Evolutionary conservation across 176 grass and related monocot species (phyloP), one percentile per base, ranked within the genome.

Genomic region (Elaeis guineensis): DNA sequence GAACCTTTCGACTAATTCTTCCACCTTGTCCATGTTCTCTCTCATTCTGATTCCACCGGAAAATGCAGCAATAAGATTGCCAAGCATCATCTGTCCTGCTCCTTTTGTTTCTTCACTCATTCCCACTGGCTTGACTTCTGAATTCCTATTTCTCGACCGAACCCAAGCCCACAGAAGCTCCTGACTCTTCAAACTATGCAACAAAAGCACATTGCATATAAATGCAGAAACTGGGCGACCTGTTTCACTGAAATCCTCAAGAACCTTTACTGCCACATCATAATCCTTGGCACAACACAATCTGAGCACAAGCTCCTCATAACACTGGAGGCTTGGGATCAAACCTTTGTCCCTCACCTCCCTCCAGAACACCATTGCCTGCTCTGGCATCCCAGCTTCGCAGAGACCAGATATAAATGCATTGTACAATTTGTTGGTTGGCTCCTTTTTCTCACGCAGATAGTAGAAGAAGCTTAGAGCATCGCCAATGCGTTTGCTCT

Each of bases 191-290:
- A 92, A 71, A 44, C 81, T 89, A 62, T 97, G 93, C 78, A 89
- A 69, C 50, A 97, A 78, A 68, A 97, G 70, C 20, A 92, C 84
- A 70, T 97, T 97, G 62, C 87, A 92, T 76, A 97, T 61, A 78
- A 89, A 97, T 56, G 87, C 65, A 16, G 87, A 89, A 77, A 88
- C 84, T 82, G 93, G 93, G 2, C 87, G 84, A 32, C 93, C 87
- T 70, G 87, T 91, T 72, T 83, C 75, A 52, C 49, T 76, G 66
- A 91, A 92, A 75, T 97, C 93, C 25, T 85, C 76, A 30, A 91
- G 52, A 68, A 97, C 44, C 59, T 89, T 85, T 61, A 97, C 44
- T 23, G 83, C 81, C 72, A 22, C 75, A 77, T 82, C 59, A 51
- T 91, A 97, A 69, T 91, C 73, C 56, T 75, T 72, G 14, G 59